Evolutionary conservation across 2,329 filamentous ascomycete species (phyloP), one percentile per base, ranked within the genome.

Genomic region (Fusarium annulatum): DNA sequence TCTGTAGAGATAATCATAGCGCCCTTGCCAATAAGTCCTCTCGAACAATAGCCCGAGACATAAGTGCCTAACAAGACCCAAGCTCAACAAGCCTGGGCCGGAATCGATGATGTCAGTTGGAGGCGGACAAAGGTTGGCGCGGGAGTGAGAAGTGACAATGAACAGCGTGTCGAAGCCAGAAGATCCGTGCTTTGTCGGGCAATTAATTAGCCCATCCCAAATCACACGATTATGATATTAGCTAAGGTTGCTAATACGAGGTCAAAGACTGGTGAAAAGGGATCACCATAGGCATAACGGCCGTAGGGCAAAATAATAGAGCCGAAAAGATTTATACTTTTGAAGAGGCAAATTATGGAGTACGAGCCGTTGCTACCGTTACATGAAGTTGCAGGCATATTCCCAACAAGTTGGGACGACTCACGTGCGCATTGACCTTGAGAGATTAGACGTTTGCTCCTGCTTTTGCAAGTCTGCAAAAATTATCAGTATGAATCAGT

Each of bases 181-280:
- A 33, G 12, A 33, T 14, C 5, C 6, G n/a, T 36, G 8, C n/a
- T 23, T 19, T 12, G 4, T 26, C 26, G 26, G 26, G 26, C 26
- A 26, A 26, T 26, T 26, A 26, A 26, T 26, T 26, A 7, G 26
- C 26, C 26, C 23, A 6, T 23, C 5, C 21, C 19, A 16, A 16
- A 30, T 21, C 9, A 5, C 5, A n/a, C 5, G 6, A 7, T 28
- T 3, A 49, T 18, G 15, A 49, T 16, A 10, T 7, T 3, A 23
- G 15, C 15, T 23, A 5, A 18, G 14, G 18, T 23, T 15, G 4
- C 0, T 10, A 14, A 34, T 5, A 10, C 48, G 30, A 51, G 30
- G 16, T 3, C 2, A 34, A 5, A 2, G 16, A 34, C 3, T 23
- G 3, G 1, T 6, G 3, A 2, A 11, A 51, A 23, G 15, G 19